Conservation (phyloP, 257 asterid species). For the Lantana camara region DNA sequence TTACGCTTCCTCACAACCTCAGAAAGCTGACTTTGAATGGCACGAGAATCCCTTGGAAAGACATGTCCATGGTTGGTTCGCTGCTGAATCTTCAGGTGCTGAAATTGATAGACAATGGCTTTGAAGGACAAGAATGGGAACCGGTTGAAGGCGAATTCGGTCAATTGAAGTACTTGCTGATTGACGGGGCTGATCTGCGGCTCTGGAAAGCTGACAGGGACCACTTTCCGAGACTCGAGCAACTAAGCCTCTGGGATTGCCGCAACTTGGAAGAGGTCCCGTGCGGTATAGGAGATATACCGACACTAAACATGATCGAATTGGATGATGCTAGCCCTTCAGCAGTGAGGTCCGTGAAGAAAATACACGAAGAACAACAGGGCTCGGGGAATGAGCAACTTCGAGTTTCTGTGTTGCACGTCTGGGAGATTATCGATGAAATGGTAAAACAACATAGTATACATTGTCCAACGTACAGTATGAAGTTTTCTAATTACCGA, state of each 20-base stretch:
- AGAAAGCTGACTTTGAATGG: neutral
- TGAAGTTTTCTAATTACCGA: no score
- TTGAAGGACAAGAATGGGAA: neutral
- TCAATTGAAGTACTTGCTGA: slow-evolving; percentile 1
- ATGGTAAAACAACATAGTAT: no score
- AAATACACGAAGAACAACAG: neutral
- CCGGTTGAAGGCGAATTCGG: neutral
- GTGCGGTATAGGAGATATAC: neutral
- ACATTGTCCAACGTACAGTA: no score
- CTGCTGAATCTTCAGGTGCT: neutral
- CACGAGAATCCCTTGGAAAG: neutral
- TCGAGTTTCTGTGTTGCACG: neutral
- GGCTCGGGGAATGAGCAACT: slow-evolving; percentile 1
- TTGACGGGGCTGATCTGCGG: neutral
- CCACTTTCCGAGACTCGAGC: slow-evolving; percentile 1
- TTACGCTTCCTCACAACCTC: neutral
- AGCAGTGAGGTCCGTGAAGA: neutral
- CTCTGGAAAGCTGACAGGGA: neutral
- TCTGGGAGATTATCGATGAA: no score
- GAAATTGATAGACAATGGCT: neutral
- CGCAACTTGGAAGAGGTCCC: neutral
- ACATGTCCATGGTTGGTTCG: neutral
- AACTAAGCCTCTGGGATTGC: slow-evolving; percentile 1
- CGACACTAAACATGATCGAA: neutral
- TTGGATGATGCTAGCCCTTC: neutral